These are phyloP conservation scores for Dactylellina haptotyla DNA, from an alignment of 2,329 filamentous ascomycete species.

Conservation along the genomic window DNA sequence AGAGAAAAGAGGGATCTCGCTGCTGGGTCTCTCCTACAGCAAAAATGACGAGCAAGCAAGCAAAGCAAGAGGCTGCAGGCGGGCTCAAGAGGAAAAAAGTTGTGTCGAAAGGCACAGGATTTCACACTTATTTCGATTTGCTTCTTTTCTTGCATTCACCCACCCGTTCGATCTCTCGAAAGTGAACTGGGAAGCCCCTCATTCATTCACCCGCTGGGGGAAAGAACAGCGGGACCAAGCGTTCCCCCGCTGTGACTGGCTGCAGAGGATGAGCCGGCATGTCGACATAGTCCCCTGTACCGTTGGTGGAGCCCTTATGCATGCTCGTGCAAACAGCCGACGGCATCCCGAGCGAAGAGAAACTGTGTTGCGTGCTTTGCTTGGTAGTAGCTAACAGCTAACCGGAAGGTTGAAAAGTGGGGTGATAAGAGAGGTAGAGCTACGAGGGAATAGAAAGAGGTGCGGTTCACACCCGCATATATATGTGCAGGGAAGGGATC, in stretches of 20 bases:
- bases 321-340: constrained; percentile 40
- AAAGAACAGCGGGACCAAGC: constrained; percentile 28
- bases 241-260: constrained; percentile 10
- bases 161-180: constrained; percentile 12
- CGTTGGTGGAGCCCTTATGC: constrained; percentile 27
- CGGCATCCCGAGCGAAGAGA: not conserved
- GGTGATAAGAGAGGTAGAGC: constrained; percentile 19
- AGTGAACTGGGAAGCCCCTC: constrained; percentile 8
- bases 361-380: constrained; percentile 32
- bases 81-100: not conserved
- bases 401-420: constrained; percentile 22
- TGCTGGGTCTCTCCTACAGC: constrained; percentile 7
- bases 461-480: not conserved
- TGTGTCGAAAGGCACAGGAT: constrained; percentile 42
- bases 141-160: constrained; percentile 16
- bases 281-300: constrained; percentile 37
- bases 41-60: constrained; percentile 2
- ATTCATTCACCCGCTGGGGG: constrained; percentile 10
- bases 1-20: constrained; percentile 19
- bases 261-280: constrained; percentile 15
- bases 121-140: constrained; percentile 33
- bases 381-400: no score
- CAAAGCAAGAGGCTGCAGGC: not conserved
- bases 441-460: not conserved
- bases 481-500: not conserved